Conservation (phyloP, 148 eudicot genomes). For the Fagopyrum tataricum region DNA sequence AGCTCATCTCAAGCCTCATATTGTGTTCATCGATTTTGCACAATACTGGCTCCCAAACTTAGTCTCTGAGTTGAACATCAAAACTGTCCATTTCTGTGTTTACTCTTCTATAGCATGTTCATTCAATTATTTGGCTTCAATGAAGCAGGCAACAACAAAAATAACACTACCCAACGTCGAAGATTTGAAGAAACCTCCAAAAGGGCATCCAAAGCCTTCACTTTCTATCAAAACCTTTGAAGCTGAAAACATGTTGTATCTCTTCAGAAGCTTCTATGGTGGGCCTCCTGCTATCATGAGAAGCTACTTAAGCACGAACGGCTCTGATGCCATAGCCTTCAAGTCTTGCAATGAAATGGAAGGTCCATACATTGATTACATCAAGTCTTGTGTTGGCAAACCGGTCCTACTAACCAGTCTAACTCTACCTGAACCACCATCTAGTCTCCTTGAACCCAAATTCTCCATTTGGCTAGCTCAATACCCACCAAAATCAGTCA, state of each 20-base stretch:
- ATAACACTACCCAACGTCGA: background rate
- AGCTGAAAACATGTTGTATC: constrained; percentile 29
- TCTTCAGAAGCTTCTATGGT: constrained; percentile 34
- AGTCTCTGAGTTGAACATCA: constrained; percentile 33
- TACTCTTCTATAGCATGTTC: constrained; percentile 29
- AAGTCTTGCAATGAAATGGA: constrained; percentile 41
- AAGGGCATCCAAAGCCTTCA: constrained; percentile 32
- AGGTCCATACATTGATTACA: constrained; percentile 32
- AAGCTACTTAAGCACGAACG: background rate
- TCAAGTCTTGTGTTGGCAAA: constrained; percentile 25
- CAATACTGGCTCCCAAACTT: constrained; percentile 43
- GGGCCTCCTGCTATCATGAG: constrained; percentile 14
- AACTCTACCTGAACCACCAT: constrained; percentile 25
- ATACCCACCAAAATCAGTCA: constrained; percentile 32
- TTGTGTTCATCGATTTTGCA: constrained; percentile 39
- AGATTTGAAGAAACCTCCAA: constrained; percentile 29
- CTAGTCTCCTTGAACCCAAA: constrained; percentile 23
- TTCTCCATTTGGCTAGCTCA: constrained; percentile 31
- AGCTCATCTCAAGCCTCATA: constrained; percentile 28
- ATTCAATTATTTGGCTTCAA: constrained; percentile 22
- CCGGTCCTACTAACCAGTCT: constrained; percentile 33
- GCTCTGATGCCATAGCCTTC: constrained; percentile 28
- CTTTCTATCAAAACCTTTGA: constrained; percentile 23
- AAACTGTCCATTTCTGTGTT: constrained; percentile 32
- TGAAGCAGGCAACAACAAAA: background rate